Percentiles rank a stretch among this genome's conserved stretches.
Conservation (phyloP, 257 asterid genomes). For the Leonotis leonurus region DNA sequence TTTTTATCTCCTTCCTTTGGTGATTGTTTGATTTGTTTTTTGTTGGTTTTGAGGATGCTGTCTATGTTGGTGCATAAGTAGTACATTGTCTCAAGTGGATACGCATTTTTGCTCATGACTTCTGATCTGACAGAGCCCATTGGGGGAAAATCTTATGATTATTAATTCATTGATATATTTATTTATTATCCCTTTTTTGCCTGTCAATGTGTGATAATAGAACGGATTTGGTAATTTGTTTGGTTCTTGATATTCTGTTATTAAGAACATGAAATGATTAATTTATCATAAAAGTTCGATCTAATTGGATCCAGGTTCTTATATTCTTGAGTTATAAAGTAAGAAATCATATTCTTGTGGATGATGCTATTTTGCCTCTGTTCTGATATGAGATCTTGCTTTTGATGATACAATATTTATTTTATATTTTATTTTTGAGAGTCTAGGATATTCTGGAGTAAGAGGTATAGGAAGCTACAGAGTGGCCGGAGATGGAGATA, state of each 20-base stretch:
- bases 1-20: neutral
- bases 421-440: slow-evolving; percentile 8
- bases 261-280: neutral
- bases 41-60: neutral
- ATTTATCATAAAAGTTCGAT: slow-evolving; percentile 1
- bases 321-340: neutral
- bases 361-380: neutral
- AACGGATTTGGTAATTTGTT: neutral
- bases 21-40: neutral
- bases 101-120: neutral
- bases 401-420: neutral
- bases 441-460: slow-evolving; percentile 40
- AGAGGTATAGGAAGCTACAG: slow-evolving; percentile 32
- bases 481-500: slow-evolving; percentile 24
- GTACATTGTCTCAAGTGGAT: neutral
- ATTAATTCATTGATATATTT: neutral
- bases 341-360: neutral
- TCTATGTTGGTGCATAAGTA: slow-evolving; percentile 1
- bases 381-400: neutral
- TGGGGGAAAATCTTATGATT: neutral
- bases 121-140: neutral
- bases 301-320: neutral
- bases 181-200: neutral
- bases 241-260: neutral
- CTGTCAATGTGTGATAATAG: neutral